A percentile compares a stretch with the other conserved stretches of the same genome.
Conservation (phyloP, 257 asterid genomes). For the Cordia subcordata region DNA sequence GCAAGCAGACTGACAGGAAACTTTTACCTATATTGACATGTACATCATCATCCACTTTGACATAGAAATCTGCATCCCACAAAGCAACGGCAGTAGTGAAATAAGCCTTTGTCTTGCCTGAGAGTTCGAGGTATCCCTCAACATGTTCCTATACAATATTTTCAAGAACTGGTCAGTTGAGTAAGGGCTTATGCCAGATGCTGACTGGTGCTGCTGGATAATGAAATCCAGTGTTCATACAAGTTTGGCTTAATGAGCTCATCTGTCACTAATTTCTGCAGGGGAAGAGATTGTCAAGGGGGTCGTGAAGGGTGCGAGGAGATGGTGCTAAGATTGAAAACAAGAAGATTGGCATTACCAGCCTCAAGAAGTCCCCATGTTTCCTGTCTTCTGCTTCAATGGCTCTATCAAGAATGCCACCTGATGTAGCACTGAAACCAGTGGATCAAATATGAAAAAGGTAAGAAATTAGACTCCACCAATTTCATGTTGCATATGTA, state of each 20-base stretch:
- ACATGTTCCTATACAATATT: conserved; percentile 59
- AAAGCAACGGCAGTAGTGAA: conserved; percentile 70
- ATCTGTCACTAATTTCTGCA: not conserved
- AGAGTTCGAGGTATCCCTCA: conserved; percentile 88
- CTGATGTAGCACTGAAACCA: conserved; percentile 63
- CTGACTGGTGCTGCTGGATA: not conserved
- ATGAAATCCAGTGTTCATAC: not conserved
- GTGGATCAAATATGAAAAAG: conserved; percentile 7
- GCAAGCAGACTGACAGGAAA: not conserved
- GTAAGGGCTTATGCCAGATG: not conserved
- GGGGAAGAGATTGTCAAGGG: not conserved
- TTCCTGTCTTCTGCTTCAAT: conserved; percentile 85
- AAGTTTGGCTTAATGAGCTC: not conserved
- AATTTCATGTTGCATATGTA: not conserved
- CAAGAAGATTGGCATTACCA: conserved; percentile 35
- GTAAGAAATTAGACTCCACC: not conserved
- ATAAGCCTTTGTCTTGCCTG: conserved; percentile 79
- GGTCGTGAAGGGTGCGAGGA: not conserved
- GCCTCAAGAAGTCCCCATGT: conserved; percentile 79
- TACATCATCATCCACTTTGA: conserved; percentile 89
- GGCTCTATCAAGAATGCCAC: conserved; percentile 92
- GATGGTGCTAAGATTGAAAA: not conserved
- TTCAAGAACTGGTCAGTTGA: conserved; percentile 7
- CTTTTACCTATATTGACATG: conserved; percentile 81
- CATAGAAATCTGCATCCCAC: conserved; percentile 93